Conservation (phyloP, 2,329 filamentous ascomycete species). For the Talaromyces rugulosus region DNA sequence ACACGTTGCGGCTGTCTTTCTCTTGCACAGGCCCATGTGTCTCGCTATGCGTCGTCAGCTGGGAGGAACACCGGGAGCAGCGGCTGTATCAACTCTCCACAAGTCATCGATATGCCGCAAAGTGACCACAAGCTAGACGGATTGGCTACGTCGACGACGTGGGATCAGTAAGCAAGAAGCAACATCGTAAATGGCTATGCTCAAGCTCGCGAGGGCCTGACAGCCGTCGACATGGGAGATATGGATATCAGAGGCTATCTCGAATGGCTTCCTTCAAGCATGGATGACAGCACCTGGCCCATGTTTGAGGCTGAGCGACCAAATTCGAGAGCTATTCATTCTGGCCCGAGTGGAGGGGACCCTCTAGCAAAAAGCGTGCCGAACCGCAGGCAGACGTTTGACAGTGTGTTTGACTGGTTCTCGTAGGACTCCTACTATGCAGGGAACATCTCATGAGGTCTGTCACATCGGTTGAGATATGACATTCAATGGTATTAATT, state of each 20-base stretch:
- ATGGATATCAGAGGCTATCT: not conserved
- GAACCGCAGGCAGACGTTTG: not conserved
- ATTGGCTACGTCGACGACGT: not conserved
- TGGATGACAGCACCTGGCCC: not conserved
- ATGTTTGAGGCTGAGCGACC: not conserved
- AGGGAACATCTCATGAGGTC: not conserved
- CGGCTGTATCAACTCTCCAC: no score
- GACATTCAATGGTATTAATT: no score
- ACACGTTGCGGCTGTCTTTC: not conserved
- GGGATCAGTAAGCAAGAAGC: not conserved
- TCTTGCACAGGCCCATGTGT: not conserved
- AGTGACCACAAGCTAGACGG: not conserved
- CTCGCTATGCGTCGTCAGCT: no score
- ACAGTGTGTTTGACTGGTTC: conserved; percentile 4
- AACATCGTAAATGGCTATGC: not conserved
- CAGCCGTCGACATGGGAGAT: not conserved
- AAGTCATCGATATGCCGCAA: not conserved
- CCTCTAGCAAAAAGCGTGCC: not conserved
- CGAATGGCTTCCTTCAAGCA: not conserved
- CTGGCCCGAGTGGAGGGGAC: not conserved
- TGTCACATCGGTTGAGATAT: no score
- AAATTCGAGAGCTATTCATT: not conserved
- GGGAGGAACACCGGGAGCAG: no score
- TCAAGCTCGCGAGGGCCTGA: not conserved
- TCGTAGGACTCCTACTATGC: conserved; percentile 1